Conservation (phyloP, 1,284 basidiomycete species). For the Takashimella tepidaria region DNA sequence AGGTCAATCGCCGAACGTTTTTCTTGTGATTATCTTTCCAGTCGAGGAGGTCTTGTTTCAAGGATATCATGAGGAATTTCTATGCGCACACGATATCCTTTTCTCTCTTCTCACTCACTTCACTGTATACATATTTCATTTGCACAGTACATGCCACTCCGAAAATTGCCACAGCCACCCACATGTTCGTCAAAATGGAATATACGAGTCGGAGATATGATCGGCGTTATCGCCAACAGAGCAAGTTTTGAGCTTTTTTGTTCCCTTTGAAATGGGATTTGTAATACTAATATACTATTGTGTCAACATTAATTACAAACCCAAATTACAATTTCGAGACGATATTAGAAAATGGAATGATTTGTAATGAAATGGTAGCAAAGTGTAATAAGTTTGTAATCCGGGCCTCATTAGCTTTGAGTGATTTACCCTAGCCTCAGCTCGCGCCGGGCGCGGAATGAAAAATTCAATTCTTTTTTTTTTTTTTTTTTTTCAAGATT, state of each 20-base stretch:
- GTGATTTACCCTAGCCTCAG: too few species aligned
- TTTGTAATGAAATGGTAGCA: not conserved
- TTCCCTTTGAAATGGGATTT: not conserved
- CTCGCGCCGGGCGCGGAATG: not conserved
- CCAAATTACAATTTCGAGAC: not conserved
- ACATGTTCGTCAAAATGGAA: too few species aligned
- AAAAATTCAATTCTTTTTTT: not conserved
- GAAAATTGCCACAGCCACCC: too few species aligned
- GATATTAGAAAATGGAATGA: too few species aligned
- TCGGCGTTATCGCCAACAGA: not conserved
- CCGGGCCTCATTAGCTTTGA: too few species aligned
- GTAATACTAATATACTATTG: too few species aligned
- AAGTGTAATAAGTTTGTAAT: not conserved
- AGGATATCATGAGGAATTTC: too few species aligned
- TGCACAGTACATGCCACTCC: too few species aligned
- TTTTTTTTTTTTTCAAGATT: not conserved
- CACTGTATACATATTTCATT: too few species aligned
- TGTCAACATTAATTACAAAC: not conserved
- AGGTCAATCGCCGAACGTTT: conserved; percentile 48
- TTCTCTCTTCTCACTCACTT: too few species aligned
- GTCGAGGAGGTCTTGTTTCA: too few species aligned
- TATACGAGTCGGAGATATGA: not conserved
- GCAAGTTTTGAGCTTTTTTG: not conserved
- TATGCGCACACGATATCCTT: too few species aligned
- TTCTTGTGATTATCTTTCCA: conserved; percentile 39